A percentile compares a stretch with the other conserved stretches of the same genome.
These are phyloP conservation scores for Pseudoturritis turrita DNA, from an alignment of 345 rosid genomes.

Conservation along the genomic window DNA sequence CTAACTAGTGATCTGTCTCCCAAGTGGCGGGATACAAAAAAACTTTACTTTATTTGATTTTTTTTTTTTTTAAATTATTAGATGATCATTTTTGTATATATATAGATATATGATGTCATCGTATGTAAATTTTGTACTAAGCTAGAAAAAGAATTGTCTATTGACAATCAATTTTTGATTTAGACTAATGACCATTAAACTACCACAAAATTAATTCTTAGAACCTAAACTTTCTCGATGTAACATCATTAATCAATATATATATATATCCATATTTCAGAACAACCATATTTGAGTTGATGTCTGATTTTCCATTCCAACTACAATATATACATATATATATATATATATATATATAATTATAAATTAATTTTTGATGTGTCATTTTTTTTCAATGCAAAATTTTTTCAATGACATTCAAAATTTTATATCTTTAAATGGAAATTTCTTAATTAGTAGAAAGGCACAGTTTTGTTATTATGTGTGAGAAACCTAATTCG, in stretches of 20 bases:
- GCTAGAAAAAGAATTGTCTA: background rate
- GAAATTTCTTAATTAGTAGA: no score
- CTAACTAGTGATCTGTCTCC: constrained; percentile 37
- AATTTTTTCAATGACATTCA: no score
- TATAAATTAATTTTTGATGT: no score
- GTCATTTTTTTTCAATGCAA: no score
- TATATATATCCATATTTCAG: background rate
- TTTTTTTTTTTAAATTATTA: background rate
- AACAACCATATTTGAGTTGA: background rate
- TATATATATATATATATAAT: no score
- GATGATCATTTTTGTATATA: background rate
- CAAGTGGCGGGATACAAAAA: constrained; percentile 31
- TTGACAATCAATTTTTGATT: background rate
- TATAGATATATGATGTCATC: background rate
- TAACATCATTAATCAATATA: background rate
- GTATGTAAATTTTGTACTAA: background rate
- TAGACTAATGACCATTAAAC: background rate
- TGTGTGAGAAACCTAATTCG: no score
- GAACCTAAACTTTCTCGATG: background rate
- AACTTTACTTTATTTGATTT: constrained; percentile 16
- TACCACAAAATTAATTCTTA: background rate
- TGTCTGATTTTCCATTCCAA: background rate
- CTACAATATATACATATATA: background rate
- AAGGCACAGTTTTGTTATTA: no score
- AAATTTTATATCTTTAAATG: no score